Base-by-base conservation (phyloP, 306 rosid genomes). In the Neltuma alba region DNA sequence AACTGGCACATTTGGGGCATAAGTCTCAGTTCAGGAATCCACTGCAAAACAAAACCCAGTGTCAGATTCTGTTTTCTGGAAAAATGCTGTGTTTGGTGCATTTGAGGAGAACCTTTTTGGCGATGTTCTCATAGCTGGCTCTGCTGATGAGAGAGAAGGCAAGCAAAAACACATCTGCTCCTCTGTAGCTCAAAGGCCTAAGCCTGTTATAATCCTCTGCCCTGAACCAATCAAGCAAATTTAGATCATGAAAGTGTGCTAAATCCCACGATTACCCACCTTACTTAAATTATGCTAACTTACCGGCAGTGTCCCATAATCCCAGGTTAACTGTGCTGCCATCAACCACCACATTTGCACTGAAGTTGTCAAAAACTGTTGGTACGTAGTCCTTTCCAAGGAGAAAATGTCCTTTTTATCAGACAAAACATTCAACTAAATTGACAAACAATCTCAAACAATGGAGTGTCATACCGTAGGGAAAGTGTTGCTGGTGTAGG, bases 281-380 rank as follows among this genome's bases (percentile, higher is more conserved):
- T 57, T 11, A 11, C 1, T 25, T 57, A 23, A 54, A 54, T 54
- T 9, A n/a, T 77, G n/a, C 58, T 52, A 52, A 36, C 85, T 81
- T 75, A 94, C 98, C 97, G 50, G 98, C 98, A 80, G 98, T 92
- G 72, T 94, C 98, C 97, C 98, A 94, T 66, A 94, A 82, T 76
- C 97, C 98, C 52, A 94, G 90, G 72, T 92, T 92, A 61, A 94
- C 96, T 23, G 97, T 94, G 88, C 97, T 89, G 11, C 97, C 98
- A 85, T 94, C 97, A 44, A 92, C 98, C 85, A 92, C 94, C 78
- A 94, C 98, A 90, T 94, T 94, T 42, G 98, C 98, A 83, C 98
- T 94, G 62, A 94, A 94, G 88, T 94, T 94, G 74, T 94, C 97
- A 77, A 94, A 94, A 71, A 94, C 97, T 7, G 98, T 94, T 23